Conservation (phyloP, 345 rosid genomes). For the Eucalyptus viminalis region DNA sequence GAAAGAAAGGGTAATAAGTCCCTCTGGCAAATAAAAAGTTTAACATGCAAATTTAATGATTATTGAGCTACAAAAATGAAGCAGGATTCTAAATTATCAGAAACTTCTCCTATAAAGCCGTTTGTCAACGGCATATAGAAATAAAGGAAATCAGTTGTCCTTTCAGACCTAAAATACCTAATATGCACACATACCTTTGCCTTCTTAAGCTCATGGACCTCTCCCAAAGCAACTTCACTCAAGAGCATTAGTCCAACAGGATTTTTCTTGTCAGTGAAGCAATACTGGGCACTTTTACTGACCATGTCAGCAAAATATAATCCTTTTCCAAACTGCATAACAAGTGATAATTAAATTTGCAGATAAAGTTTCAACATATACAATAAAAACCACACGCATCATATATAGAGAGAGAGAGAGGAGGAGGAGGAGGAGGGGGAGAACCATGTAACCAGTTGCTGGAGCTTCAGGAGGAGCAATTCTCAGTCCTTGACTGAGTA, state of each 20-base stretch:
- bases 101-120: neutral
- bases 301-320: constrained; percentile 95
- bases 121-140: neutral
- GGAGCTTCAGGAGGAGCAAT: constrained; percentile 99
- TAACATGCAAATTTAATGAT: neutral
- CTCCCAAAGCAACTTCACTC: constrained; percentile 91
- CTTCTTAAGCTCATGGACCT: constrained; percentile 64
- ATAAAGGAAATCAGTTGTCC: neutral
- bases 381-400: neutral
- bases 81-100: neutral
- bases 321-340: constrained; percentile 88
- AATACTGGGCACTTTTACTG: constrained; percentile 98
- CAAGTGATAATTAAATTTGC: neutral
- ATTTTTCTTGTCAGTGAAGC: constrained; percentile 62
- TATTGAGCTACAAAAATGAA: neutral
- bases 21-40: neutral
- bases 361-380: neutral
- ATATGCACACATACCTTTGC: constrained; percentile 44
- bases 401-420: neutral
- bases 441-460: constrained; percentile 94
- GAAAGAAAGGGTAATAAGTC: neutral
- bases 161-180: neutral
- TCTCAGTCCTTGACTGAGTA: constrained; percentile 92
- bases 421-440: neutral
- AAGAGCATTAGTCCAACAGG: constrained; percentile 90